Base-by-base conservation (phyloP, 2,329 filamentous ascomycete genomes). In the Dothideomycetidae sp. region DNA sequence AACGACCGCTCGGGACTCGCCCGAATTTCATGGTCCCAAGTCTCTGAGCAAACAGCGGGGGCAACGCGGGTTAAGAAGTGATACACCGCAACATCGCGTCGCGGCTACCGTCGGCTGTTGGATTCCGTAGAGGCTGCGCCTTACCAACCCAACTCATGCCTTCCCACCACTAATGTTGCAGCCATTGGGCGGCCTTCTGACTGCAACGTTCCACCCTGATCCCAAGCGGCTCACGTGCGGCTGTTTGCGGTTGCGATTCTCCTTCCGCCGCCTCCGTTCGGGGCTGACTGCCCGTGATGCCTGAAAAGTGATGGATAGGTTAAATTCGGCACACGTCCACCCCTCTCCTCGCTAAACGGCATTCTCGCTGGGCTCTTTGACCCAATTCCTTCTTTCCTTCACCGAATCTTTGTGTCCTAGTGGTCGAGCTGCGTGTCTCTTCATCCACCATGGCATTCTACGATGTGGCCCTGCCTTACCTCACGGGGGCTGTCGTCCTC, bases 401-500 rank as follows among this genome's bases (percentile, higher is more conserved):
- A n/a, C n/a, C n/a, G n/a, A n/a, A n/a, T n/a, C n/a, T n/a, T n/a
- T n/a, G n/a, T n/a, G n/a, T n/a, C n/a, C n/a, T n/a, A 26, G 21
- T 7, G 21, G 21, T 7, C 21, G n/a, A n/a, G n/a, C 21, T 7
- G 21, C 7, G 21, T 7, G 7, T 26, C 21, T n/a, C n/a, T n/a
- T 26, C 21, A 7, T 26, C 21, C 5, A 21, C 11, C 16, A 38
- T 38, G 36, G 36, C 9, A 13, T 9, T 31, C 10, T 10, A 31
- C n/a, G 36, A 32, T 7, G 21, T 26, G n/a, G 21, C 21, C 17
- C 19, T 38, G 29, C 28, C 36, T 13, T 38, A 31, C 12, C 19
- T 38, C 17, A 38, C 31, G 36, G 30, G 29, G 14, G 16, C 17
- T 7, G 18, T 28, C n/a, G 29, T 21, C 10, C 36, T 38, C 18